Conservation (phyloP, 441 rosid genomes). For the Croton laevigatus region DNA sequence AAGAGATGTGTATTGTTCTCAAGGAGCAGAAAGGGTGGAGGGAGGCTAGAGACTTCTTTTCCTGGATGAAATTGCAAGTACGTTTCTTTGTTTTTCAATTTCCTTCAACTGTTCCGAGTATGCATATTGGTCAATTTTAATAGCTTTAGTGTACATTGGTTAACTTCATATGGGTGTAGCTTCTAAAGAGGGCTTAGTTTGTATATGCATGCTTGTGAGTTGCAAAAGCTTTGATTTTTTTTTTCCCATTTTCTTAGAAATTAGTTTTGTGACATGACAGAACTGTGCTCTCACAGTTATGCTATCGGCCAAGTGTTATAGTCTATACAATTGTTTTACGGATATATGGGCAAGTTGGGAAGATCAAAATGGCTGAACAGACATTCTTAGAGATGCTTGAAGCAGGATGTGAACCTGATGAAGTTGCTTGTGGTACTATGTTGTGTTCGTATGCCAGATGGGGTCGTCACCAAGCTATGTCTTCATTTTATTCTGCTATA, state of each 20-base stretch:
- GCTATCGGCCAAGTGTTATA: constrained; percentile 71
- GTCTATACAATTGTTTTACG: constrained; percentile 79
- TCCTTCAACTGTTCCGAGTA: neutral
- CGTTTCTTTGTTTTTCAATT: neutral
- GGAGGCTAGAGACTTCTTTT: constrained; percentile 73
- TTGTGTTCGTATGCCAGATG: constrained; percentile 91
- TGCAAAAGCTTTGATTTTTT: neutral
- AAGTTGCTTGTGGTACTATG: constrained; percentile 94
- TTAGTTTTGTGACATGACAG: constrained; percentile 41
- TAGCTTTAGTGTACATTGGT: neutral
- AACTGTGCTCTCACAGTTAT: constrained; percentile 60
- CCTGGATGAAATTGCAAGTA: constrained; percentile 96
- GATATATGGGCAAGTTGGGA: constrained; percentile 82
- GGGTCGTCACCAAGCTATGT: constrained; percentile 85
- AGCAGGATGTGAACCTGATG: constrained; percentile 85
- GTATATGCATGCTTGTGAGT: no score
- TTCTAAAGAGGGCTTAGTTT: neutral
- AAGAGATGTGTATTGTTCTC: constrained; percentile 90
- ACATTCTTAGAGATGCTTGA: constrained; percentile 93
- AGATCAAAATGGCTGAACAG: constrained; percentile 77
- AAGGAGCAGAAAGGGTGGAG: constrained; percentile 88
- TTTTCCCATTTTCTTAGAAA: neutral
- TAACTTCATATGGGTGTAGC: neutral
- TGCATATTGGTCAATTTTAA: neutral
- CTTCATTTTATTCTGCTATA: constrained; percentile 68